Evolutionary conservation across 2,329 filamentous ascomycete species (phyloP), one percentile per base, ranked within the genome.

Genomic region (Clarireedia paspali): DNA sequence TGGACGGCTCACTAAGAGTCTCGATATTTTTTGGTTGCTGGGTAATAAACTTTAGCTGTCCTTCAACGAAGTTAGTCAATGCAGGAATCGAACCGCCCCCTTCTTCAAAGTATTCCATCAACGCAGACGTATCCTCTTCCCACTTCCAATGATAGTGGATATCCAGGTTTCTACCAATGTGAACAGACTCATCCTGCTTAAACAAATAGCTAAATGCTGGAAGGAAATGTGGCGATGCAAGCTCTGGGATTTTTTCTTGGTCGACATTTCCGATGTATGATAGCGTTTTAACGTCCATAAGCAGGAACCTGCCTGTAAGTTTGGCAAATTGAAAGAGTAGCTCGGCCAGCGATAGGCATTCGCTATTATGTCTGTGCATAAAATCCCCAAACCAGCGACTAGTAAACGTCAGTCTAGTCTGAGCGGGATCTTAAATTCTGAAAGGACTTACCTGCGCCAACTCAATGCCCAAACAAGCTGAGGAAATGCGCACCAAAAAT

Each of bases 401-500:
- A 38, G 5, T 24, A 23, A 15, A 15, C 46, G 48, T 68, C 51
- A 67, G 64, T 47, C 58, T 12, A 24, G n/a, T 15, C 4, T 15
- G 6, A 10, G 15, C 46, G 34, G 12, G 9, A 38, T 53, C 44
- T 20, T 20, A 34, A 24, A 23, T 40, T 12, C 40, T 26, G 45
- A 24, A 23, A 27, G 9, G 42, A 66, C 74, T 60, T 70, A 79
- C 77, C 72, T 75, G 56, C 74, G 71, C 36, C 62, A 65, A 47
- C 63, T 68, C 23, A 76, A 63, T 7, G 66, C 65, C 65, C 68
- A 73, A 17, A 82, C 70, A 9, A 84, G 62, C 0, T 78, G 75
- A 0, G 82, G 79, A 26, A 85, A 71, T 2, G 66, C 59, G 34
- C 67, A 60, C 82, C 82, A 85, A 60, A 85, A 78, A 3, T 70